Evolutionary conservation across 352 stramenopile genomes (phyloP).

Genomic region (Stephanocyclus meneghinianus): DNA sequence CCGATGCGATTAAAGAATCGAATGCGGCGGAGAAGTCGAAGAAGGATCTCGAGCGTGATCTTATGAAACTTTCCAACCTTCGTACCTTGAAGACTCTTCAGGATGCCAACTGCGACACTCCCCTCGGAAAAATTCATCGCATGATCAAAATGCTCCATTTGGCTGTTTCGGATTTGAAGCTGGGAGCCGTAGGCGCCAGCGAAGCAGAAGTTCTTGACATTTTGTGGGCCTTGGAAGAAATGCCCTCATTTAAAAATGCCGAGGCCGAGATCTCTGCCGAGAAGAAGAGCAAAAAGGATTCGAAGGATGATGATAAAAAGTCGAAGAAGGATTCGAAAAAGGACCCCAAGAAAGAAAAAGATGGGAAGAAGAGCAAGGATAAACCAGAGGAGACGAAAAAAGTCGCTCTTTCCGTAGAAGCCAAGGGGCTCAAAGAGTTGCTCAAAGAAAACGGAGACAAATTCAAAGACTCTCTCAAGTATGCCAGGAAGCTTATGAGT

Average conservation of each 20-base stretch:
- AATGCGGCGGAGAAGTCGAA: slow-evolving; percentile 79
- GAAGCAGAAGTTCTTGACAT: slow-evolving; percentile 82
- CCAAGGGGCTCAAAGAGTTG: slow-evolving; percentile 68
- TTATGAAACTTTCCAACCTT: slow-evolving; percentile 81
- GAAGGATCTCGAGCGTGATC: slow-evolving; percentile 76
- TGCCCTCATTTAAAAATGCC: slow-evolving; percentile 77
- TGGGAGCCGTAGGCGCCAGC: slow-evolving; percentile 62
- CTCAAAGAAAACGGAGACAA: slow-evolving; percentile 78
- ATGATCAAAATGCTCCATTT: slow-evolving; percentile 85
- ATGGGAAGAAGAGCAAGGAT: slow-evolving; percentile 76
- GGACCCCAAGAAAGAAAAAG: slow-evolving; percentile 69
- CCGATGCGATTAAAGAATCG: slow-evolving; percentile 78
- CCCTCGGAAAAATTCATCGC: slow-evolving; percentile 76
- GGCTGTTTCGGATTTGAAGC: slow-evolving; percentile 71
- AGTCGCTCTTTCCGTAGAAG: slow-evolving; percentile 64
- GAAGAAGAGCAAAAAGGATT: slow-evolving; percentile 79
- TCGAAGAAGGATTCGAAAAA: slow-evolving; percentile 80
- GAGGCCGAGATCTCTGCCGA: slow-evolving; percentile 74
- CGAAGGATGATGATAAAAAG: slow-evolving; percentile 79
- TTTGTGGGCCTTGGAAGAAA: slow-evolving; percentile 83
- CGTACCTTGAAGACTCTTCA: slow-evolving; percentile 75
- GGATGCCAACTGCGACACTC: slow-evolving; percentile 75
- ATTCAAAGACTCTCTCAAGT: slow-evolving; percentile 82
- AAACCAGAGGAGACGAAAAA: slow-evolving; percentile 67
- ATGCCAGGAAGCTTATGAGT: slow-evolving; percentile 78